Percentiles rank a stretch among this genome's conserved stretches.
Conservation (phyloP, 2,329 filamentous ascomycete species). For the Aspergillus candidus region DNA sequence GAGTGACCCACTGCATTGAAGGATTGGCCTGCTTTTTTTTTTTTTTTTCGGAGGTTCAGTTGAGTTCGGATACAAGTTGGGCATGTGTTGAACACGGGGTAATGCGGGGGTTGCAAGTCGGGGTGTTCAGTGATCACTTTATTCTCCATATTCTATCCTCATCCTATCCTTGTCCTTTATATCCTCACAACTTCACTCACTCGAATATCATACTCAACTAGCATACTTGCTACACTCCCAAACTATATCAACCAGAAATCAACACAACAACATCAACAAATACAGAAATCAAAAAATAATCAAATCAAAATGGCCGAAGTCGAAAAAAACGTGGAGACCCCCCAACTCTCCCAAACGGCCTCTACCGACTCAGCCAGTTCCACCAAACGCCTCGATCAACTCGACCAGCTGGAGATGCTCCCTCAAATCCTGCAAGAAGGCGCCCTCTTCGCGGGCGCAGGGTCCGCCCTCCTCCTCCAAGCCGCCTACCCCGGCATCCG, state of each 20-base stretch:
- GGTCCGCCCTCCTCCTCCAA: constrained; percentile 30
- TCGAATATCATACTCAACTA: no score
- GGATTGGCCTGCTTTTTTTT: neutral
- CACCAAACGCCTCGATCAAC: constrained; percentile 21
- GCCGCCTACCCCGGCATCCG: constrained; percentile 24
- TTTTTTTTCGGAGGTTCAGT: neutral
- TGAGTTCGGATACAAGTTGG: no score
- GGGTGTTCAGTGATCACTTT: no score
- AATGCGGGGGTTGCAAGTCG: no score
- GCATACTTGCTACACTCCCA: no score
- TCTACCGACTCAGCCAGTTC: constrained; percentile 11
- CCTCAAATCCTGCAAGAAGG: constrained; percentile 33
- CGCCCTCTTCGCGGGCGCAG: constrained; percentile 31
- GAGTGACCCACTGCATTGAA: neutral
- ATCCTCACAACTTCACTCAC: no score
- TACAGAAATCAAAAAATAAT: neutral
- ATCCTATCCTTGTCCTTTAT: no score
- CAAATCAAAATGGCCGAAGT: constrained; percentile 4
- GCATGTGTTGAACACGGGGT: no score
- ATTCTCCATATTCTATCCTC: no score
- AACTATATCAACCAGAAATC: no score
- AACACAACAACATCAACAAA: no score
- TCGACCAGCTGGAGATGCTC: constrained; percentile 29
- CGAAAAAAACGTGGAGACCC: constrained; percentile 6
- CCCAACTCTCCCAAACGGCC: constrained; percentile 9